Evolutionary conservation across 1,284 basidiomycete genomes (phyloP), one percentile per base, ranked within the genome.

Genomic region (Trametes versicolor): DNA sequence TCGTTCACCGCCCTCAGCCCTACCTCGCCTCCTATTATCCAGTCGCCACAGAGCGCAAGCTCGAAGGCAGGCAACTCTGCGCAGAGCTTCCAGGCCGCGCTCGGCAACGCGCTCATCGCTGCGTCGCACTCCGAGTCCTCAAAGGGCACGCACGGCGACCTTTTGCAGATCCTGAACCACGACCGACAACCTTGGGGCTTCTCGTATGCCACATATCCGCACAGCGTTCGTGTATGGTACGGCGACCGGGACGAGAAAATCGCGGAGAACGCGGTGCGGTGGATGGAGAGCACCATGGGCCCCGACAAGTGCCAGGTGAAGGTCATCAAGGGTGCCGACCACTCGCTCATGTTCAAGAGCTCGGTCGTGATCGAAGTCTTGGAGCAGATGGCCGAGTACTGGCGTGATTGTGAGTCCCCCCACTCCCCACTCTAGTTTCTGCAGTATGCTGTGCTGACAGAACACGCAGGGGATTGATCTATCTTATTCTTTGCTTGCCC

Each of bases 81-180:
- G 70, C 51, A 80, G 72, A 70, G 76, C 82, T 56, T 89, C 73
- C 90, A 93, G 71, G 87, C 85, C n/a, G 82, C 87, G 7, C 82
- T 94, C 17, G 92, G 89, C 36, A 94, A 94, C 66, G 96, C 95
- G 1, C 84, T 99, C 37, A 89, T 97, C 57, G 93, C 94, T 49
- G 97, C 97, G 0, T 97, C 95, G 5, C 97, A 98, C 75, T 93
- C 96, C 2, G 97, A 99, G 76, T 96, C 94, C 19, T 87, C 95
- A 21, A 91, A 90, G 67, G 97, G 97, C 48, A 93, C 93, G 1
- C 95, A 97, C 67, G 88, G 91, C 51, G 97, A 99, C 78, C 86
- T 99, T 9, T 77, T 98, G 63, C 90, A 94, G 71, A 96, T 99
- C 73, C 84, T 98, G 39, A 95, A 96, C 69, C 92, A 94, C 67